A percentile compares a stretch with the other conserved stretches of the same genome.
phyloP scores from a whole-genome alignment of 768 basidiomycete genomes.

The Boletus subcaerulescens region DNA sequence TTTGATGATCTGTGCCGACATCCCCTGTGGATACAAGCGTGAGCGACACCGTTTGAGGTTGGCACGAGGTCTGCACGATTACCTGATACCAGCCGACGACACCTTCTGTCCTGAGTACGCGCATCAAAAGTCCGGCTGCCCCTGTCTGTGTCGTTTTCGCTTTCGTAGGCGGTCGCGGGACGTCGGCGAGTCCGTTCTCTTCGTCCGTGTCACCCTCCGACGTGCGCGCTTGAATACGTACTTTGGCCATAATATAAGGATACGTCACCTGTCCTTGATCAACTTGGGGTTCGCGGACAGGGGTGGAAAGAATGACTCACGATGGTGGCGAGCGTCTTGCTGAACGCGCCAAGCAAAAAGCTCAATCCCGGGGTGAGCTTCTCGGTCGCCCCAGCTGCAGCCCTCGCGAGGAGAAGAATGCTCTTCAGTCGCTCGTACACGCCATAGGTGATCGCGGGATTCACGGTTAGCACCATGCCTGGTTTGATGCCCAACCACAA shows the following conservation, averaged over 20 bases:
- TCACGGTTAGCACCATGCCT: constrained; percentile 90
- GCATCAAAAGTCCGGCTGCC: constrained; percentile 71
- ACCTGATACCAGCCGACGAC: constrained; percentile 96
- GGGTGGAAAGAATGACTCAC: constrained; percentile 42
- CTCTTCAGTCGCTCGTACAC: constrained; percentile 89
- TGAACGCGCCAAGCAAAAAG: constrained; percentile 86
- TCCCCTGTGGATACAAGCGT: constrained; percentile 57
- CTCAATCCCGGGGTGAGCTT: constrained; percentile 77
- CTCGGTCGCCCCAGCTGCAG: constrained; percentile 38
- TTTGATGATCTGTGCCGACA: constrained; percentile 94
- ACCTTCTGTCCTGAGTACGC: constrained; percentile 75
- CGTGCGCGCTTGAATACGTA: constrained; percentile 85
- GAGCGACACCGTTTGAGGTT: background rate
- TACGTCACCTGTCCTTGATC: constrained; percentile 70
- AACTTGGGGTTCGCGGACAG: background rate
- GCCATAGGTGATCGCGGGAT: constrained; percentile 97
- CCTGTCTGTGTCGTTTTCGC: constrained; percentile 53
- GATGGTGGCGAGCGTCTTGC: constrained; percentile 94
- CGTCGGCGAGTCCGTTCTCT: constrained; percentile 18
- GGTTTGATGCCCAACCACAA: constrained; percentile 94
- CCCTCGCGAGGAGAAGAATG: constrained; percentile 56
- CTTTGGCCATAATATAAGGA: constrained; percentile 96
- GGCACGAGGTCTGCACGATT: background rate
- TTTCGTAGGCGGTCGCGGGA: background rate
- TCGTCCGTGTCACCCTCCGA: constrained; percentile 45